Evolutionary conservation across 805 yeast species (phyloP), one percentile per base, ranked within the genome.

Genomic region (Komagataella ulmi): DNA sequence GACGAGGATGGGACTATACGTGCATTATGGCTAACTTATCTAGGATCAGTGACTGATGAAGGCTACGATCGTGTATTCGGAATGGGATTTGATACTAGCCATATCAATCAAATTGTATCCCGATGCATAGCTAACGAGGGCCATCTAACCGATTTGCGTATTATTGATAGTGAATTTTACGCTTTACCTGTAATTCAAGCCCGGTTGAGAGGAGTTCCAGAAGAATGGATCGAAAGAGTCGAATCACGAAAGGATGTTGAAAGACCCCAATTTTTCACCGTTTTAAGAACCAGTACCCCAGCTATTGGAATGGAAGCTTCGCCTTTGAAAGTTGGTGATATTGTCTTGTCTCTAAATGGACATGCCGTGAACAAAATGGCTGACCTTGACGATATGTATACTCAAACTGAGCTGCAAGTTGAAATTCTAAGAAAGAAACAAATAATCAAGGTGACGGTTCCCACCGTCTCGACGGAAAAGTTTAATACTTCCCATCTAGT

Each of bases 131-230:
- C 57, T 19, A 70, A 73, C 18, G 75, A 75, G 47, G 60, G 40
- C 5, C 40, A 65, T 18, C 64, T 66, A 1, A 89, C 91, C 4
- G 69, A 74, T 24, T 62, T 81, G 46, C 74, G 85, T 54, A 80
- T 88, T 49, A 73, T 90, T 49, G 96, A 89, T 61, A 83, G 87
- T 44, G 97, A 88, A 59, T 81, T 88, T 58, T 75, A 77, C 14
- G 73, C 89, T 0, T 70, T 85, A 40, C 76, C 87, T 2, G 71
- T 88, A 21, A 75, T 81, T 23, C 83, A 80, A 60, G 95, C 95
- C 2, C 79, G 96, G 65, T 77, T 86, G 47, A 75, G 87, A 60
- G 95, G 95, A n/a, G 95, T 89, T 19, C 79, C 93, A 0, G 91
- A 86, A 58, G 79, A 79, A 46, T 88, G 95, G 95, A 84, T 90